Base-by-base conservation (phyloP, 345 rosid species). In the Salix viminalis region DNA sequence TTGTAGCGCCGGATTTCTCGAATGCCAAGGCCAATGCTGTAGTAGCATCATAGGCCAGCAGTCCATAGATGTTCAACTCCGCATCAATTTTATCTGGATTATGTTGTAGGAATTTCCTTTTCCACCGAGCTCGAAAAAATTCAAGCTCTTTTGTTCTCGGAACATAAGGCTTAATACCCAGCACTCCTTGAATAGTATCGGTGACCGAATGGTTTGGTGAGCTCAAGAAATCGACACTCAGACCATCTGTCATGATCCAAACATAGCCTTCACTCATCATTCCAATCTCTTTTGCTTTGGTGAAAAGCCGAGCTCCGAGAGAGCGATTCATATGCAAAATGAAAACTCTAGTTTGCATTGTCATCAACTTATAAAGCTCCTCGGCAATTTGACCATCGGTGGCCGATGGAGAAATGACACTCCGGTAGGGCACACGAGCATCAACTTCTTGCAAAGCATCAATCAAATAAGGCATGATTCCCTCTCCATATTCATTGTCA, bases 201-300 rank as follows among this genome's bases (percentile, higher is more conserved):
- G 77, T 26, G 16, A 65, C 76, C 0, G 42, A 0, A n/a, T 75
- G 36, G 30, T 23, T 74, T 37, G 78, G 11, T 0, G 74, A 50
- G 6, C 19, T 34, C 65, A 80, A 66, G 24, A 65, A 41, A 69
- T 73, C 52, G 3, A 0, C 3, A 8, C 80, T 62, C 24, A 82
- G 70, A 32, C 82, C 89, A 23, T 78, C 76, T 1, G 79, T 84
- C 7, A 80, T 44, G 10, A 92, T 76, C 94, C 97, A 92, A 15
- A 79, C 90, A 54, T 86, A 90, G 4, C 94, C 94, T 34, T 80
- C 69, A 1, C 76, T 64, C 91, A 91, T 87, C 92, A 91, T 92
- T 37, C 92, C 91, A 0, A 62, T 68, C 77, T 86, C 83, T 42
- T 65, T 71, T 1, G 87, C 92, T 76, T 69, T 80, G 4, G 78